Base-by-base conservation (phyloP, 1,139 yeast genomes). In the Suhomyces bokatorum region DNA sequence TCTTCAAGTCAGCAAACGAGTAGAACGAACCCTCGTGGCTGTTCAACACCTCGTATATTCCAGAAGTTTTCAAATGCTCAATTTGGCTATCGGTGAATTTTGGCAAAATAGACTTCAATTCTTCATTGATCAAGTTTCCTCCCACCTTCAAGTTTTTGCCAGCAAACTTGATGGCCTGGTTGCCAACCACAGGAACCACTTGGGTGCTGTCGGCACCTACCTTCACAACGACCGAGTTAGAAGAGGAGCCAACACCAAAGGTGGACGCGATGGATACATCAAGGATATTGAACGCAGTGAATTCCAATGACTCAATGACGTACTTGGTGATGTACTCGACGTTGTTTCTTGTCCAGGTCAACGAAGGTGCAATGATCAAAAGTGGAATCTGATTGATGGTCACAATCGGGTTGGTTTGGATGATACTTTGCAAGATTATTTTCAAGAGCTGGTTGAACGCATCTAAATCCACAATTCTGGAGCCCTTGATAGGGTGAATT, bases 171-270 rank as follows among this genome's bases (percentile, higher is more conserved):
- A 85, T 64, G 4, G 79, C 74, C 47, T 82, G 81, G 57, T 81
- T 87, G 46, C 87, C 95, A 37, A 87, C 66, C 20, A 93, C 80
- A 1, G 97, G 95, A 6, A 85, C 76, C 33, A 93, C 73, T 60
- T 89, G 96, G 2, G 89, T 80, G 54, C 83, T 79, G 35, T 83
- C 80, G 48, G 75, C 71, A 16, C 98, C 98, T 36, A 93, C 75
- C 63, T 93, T 96, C 37, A 93, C 81, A 17, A 93, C 88, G 32
- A 85, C 66, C 1, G 93, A 78, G 45, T 75, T 80, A 15, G 82
- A 69, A 27, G 75, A 70, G 2, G 85, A 82, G 10, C 84, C 83
- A 59, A 85, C 77, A 0, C 97, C 95, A 64, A 83, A 90, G 12
- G 85, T 73, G 1, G 91, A 73, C 5, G 91, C 87, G 38, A 90